Percentiles rank a stretch among this genome's conserved stretches.
Conservation (phyloP, 2,329 filamentous ascomycete species). For the Neopestalotiopsis sp. region DNA sequence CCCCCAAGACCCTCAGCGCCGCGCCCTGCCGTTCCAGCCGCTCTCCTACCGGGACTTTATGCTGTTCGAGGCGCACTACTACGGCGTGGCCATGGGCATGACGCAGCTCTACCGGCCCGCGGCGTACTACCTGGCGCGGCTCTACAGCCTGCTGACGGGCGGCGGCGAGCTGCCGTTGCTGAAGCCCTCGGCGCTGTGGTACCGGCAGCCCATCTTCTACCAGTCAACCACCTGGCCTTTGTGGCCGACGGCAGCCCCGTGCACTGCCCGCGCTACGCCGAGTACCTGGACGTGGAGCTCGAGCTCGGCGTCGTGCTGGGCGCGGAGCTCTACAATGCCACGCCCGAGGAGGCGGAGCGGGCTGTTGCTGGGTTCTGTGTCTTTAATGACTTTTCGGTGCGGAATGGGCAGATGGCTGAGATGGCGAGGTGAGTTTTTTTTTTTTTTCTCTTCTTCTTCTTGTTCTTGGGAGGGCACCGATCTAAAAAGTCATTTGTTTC, state of each 20-base stretch:
- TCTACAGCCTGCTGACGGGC: slow-evolving; percentile 22
- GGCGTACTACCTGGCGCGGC: slow-evolving; percentile 18
- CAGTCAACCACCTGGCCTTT: slow-evolving; percentile 34
- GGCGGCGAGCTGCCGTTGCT: slow-evolving; percentile 28
- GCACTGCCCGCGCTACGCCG: slow-evolving; percentile 25
- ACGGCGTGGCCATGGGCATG: slow-evolving; percentile 28
- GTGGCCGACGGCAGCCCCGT: slow-evolving; percentile 29
- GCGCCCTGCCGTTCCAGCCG: slow-evolving; percentile 31
- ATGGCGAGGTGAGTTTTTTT: slow-evolving; percentile 23
- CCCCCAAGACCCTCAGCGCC: slow-evolving; percentile 23
- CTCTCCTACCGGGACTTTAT: slow-evolving; percentile 35
- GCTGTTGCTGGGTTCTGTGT: slow-evolving; percentile 33
- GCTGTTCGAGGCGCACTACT: slow-evolving; percentile 34
- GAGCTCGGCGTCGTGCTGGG: slow-evolving; percentile 32
- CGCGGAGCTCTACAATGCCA: slow-evolving; percentile 27
- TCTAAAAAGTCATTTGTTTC: no score
- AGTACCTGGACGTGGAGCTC: slow-evolving; percentile 32
- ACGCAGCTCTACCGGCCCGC: slow-evolving; percentile 25
- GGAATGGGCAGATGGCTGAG: slow-evolving; percentile 31
- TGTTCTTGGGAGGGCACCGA: no score
- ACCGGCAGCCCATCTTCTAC: slow-evolving; percentile 32
- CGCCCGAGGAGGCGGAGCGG: slow-evolving; percentile 28
- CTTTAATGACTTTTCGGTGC: slow-evolving; percentile 32
- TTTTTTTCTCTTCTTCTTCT: neutral
- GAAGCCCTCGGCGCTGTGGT: slow-evolving; percentile 28